Evolutionary conservation across 2,329 filamentous ascomycete species (phyloP), one percentile per base, ranked within the genome.

Genomic region (Davidsoniella australis): DNA sequence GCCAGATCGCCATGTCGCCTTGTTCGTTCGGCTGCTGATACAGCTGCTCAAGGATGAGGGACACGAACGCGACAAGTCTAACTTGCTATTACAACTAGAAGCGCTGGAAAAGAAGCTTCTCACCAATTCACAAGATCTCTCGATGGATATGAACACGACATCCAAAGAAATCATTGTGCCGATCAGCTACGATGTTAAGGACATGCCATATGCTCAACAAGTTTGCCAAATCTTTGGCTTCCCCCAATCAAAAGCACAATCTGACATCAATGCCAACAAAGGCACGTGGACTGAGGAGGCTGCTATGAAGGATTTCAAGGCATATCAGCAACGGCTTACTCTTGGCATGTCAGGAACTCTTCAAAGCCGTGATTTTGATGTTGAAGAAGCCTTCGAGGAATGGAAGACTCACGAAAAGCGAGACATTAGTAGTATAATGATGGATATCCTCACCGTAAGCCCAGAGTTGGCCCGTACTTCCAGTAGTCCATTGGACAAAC

Each of bases 391-490:
- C 2, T 98, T 88, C 61, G 79, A 88, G 55, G 70, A 77, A 41
- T 98, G 91, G 91, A 93, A 87, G 63, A 89, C 85, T 60, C 76
- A 79, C n/a, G 91, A 98, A 62, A 75, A 76, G 2, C 82, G 83
- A 10, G 85, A 94, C 57, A 68, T 98, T 40, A 91, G 87, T 5
- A 84, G 91, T 57, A 87, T 96, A 78, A 91, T 98, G 72, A 72
- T 94, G 57, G 84, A 88, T 37, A 85, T 98, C 55, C 69, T 96
- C 39, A 86, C 84, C 53, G 82, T 82, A 5, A 86, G 85, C 57
- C 89, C 88, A 3, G 83, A 89, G 55, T 70, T 96, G 47, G 82
- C 86, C 45, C 93, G 87, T 60, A 81, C 75, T 55, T 80, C 82
- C 3, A 75, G 80, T 1, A 70, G 69, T 14, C 67, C 69, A 26